phyloP scores from a whole-genome alignment of 2,329 filamentous ascomycete genomes.

The Cryphonectria naterciae region DNA sequence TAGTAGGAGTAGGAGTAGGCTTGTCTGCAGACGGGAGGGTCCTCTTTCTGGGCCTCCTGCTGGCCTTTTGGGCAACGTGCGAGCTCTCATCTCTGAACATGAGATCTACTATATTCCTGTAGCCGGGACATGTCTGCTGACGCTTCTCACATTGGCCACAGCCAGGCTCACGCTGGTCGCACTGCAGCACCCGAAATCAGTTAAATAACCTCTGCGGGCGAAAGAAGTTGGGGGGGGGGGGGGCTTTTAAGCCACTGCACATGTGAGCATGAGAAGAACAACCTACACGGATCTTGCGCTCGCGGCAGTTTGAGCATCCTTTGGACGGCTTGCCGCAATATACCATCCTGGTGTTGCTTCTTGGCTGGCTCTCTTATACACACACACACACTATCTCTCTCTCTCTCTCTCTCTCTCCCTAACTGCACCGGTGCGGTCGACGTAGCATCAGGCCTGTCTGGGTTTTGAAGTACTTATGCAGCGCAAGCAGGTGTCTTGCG shows the following conservation, averaged over 20 bases:
- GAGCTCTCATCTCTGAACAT: conserved; percentile 63
- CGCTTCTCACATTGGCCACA: conserved; percentile 61
- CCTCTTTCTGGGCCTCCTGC: conserved; percentile 41
- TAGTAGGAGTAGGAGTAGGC: neutral
- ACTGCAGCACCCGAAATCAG: conserved; percentile 41
- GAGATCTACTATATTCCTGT: conserved; percentile 58
- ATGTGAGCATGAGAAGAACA: neutral
- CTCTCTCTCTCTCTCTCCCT: neutral
- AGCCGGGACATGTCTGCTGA: conserved; percentile 57
- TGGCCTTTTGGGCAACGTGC: conserved; percentile 58
- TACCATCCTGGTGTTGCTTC: conserved; percentile 47
- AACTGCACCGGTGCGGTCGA: neutral
- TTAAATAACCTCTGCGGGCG: conserved; percentile 1
- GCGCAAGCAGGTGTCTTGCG: neutral
- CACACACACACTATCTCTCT: no score
- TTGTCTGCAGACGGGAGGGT: conserved; percentile 17
- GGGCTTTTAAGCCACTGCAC: neutral
- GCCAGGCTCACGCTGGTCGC: conserved; percentile 54
- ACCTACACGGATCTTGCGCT: conserved; percentile 60
- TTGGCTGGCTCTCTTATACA: neutral
- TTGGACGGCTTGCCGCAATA: conserved; percentile 63
- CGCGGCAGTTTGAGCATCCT: conserved; percentile 59
- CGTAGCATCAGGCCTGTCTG: neutral
- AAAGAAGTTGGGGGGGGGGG: neutral
- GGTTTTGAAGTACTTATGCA: neutral